Evolutionary conservation across 2,329 filamentous ascomycete genomes (phyloP).

Genomic region (Epichloe sp.): DNA sequence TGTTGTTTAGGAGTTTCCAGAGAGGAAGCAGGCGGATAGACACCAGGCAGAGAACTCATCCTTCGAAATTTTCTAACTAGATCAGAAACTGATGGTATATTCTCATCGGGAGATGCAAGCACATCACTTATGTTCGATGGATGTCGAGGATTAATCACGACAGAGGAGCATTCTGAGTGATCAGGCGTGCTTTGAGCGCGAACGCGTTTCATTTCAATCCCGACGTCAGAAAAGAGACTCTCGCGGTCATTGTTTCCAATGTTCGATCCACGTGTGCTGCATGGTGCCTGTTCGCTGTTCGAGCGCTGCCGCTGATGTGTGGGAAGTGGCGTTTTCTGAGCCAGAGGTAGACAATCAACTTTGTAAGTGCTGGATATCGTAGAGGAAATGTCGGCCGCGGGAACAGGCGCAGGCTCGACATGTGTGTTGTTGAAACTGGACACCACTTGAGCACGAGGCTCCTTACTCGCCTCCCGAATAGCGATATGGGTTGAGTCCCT

Average conservation of each 20-base stretch:
- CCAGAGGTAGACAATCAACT: background rate
- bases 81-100: conserved; percentile 12
- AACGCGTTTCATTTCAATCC: background rate
- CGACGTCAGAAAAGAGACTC: background rate
- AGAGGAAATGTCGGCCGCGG: background rate
- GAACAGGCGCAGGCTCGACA: background rate
- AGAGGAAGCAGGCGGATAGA: background rate
- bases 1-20: background rate
- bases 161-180: background rate
- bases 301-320: background rate
- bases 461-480: background rate
- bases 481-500: background rate
- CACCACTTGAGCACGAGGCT: background rate
- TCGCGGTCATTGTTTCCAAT: background rate
- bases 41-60: conserved; percentile 8
- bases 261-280: background rate
- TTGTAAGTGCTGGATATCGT: background rate
- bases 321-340: background rate
- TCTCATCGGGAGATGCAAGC: conserved; percentile 2
- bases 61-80: conserved; percentile 14
- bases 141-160: background rate
- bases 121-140: background rate
- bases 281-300: conserved; percentile 3
- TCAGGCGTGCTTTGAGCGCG: conserved; percentile 2
- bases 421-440: background rate